Conservation (phyloP, 805 yeast species). For the Ogataea trehaloabstinens region DNA sequence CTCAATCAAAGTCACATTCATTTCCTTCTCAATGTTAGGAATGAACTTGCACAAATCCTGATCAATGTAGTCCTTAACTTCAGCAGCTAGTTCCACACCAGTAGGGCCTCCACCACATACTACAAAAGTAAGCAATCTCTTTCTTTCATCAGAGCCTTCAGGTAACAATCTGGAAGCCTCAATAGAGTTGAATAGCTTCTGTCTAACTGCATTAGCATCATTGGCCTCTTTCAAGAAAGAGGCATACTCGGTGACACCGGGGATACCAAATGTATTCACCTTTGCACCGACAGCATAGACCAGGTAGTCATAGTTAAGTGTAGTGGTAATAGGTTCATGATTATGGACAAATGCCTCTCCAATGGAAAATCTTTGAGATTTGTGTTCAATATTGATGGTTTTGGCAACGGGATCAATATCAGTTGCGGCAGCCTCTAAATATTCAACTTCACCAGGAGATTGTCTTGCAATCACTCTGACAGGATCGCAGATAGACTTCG, state of each 20-base stretch:
- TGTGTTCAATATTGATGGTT: conserved; percentile 58
- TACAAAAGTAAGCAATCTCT: conserved; percentile 78
- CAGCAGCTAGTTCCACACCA: conserved; percentile 96
- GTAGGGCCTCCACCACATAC: conserved; percentile 99
- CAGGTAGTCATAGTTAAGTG: conserved; percentile 69
- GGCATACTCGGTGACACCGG: conserved; percentile 87
- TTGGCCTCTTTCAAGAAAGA: conserved; percentile 84
- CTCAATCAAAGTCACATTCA: conserved; percentile 80
- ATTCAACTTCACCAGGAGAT: conserved; percentile 69
- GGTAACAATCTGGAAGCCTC: conserved; percentile 84
- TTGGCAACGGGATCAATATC: conserved; percentile 73
- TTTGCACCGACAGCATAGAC: conserved; percentile 93
- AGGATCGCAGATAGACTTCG: conserved; percentile 90
- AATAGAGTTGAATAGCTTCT: conserved; percentile 76
- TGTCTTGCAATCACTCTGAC: conserved; percentile 78
- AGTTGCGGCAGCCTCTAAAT: conserved; percentile 88
- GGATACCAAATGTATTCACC: conserved; percentile 89
- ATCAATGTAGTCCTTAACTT: conserved; percentile 87
- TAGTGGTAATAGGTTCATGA: conserved; percentile 41
- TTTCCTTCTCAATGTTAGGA: conserved; percentile 78
- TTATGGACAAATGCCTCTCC: conserved; percentile 49
- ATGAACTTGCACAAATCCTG: conserved; percentile 87
- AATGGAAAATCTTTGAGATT: conserved; percentile 47
- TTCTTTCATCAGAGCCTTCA: conserved; percentile 67
- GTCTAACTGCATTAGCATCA: conserved; percentile 80